phyloP scores from a whole-genome alignment of 208 protist genomes.

The Crithidia expoeki region DNA sequence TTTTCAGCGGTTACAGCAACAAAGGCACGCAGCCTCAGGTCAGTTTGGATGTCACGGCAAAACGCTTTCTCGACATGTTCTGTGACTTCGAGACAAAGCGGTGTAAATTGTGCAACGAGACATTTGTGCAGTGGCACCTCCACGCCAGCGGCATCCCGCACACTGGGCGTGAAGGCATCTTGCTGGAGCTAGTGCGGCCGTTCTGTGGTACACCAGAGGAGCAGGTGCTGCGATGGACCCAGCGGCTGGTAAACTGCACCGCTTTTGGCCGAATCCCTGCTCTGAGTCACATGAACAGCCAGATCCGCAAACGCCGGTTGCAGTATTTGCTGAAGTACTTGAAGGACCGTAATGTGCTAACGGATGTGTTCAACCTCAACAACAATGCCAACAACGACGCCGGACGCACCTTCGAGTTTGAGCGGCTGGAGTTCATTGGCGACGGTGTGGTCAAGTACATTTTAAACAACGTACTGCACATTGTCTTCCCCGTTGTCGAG shows the following conservation, averaged over 20 bases:
- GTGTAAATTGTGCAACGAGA: constrained; percentile 90
- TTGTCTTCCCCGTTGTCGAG: constrained; percentile 70
- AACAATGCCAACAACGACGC: constrained; percentile 27
- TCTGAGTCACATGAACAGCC: constrained; percentile 72
- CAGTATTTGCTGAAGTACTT: constrained; percentile 84
- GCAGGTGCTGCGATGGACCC: constrained; percentile 71
- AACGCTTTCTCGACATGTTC: constrained; percentile 81
- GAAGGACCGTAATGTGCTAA: constrained; percentile 70
- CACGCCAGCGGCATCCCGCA: constrained; percentile 75
- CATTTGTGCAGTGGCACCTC: constrained; percentile 74
- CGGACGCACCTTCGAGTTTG: constrained; percentile 84
- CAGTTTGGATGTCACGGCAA: constrained; percentile 67
- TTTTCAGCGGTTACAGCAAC: neutral
- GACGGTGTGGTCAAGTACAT: constrained; percentile 91
- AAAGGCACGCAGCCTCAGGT: constrained; percentile 27
- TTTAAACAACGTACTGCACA: constrained; percentile 70
- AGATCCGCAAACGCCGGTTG: constrained; percentile 71
- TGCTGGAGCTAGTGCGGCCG: constrained; percentile 82
- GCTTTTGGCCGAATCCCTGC: constrained; percentile 66
- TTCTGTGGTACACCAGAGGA: constrained; percentile 86
- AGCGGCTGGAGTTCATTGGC: constrained; percentile 86
- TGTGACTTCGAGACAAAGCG: constrained; percentile 77
- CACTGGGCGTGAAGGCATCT: constrained; percentile 66
- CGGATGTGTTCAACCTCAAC: constrained; percentile 73
- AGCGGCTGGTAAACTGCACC: constrained; percentile 54